Evolutionary conservation across 371 early-diverging fungal genomes (phyloP), one percentile per base, ranked within the genome.

Genomic region (Mycotypha africana): DNA sequence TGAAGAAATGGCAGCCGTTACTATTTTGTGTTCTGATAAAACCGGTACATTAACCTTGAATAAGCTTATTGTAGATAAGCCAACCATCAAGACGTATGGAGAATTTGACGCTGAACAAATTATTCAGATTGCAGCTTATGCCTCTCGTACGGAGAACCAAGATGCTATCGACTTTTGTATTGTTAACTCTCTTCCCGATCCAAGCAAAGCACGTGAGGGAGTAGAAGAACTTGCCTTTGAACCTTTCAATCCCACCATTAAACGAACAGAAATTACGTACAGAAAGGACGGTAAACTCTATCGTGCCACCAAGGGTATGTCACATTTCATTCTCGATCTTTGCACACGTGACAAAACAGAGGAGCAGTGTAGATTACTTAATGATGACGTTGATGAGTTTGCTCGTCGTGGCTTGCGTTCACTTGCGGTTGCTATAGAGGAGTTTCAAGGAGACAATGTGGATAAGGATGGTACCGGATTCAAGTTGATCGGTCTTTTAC

Each of bases 1-100:
- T 40, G 94, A 93, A 69, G 89, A 89, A 42, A 77, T 95, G 53
- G 93, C 92, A 4, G 88, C 88, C 52, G 89, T 88, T 16, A 81
- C 82, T 31, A 86, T 92, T 37, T 85, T 94, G 53, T 92, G 92
- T 70, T 84, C 89, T 3, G 94, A 93, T 72, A 94, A 94, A 76
- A 94, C 95, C 8, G 95, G 95, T 42, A 94, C 95, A 19, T 74
- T 94, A 45, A 94, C 95, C 20, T 78, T 89, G 38, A 92, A 92
- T 75, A 84, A 88, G 65, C 84, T 92, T 64, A 75, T 69, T 53
- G 82, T 90, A 38, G 72, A 72, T 47, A 55, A 64, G 31, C 59
- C 71, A 39, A 62, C 74, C 41, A 66, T 79, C 54, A 76, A 74
- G 61, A 56, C 58, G 50, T 80, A 79, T 51, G 67, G 70, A 7